Evolutionary conservation across 305 asterid species (phyloP).

Genomic region (Fraxinus xanthoxyloides): DNA sequence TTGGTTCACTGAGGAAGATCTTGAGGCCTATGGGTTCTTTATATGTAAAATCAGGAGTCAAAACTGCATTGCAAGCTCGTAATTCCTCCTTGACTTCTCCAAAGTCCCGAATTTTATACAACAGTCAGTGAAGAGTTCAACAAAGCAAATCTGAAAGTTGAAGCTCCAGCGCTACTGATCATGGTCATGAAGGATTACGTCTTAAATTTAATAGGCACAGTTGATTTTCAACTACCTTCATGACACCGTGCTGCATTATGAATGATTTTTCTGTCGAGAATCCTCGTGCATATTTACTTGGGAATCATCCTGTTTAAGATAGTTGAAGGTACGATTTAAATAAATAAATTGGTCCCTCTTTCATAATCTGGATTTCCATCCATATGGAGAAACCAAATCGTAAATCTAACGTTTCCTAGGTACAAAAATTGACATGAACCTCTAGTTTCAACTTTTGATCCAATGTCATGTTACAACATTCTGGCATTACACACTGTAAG

Average conservation of each 20-base stretch:
- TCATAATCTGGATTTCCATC: neutral
- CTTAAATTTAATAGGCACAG: slow-evolving; percentile 47
- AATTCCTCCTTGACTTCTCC: neutral
- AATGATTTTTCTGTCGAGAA: neutral
- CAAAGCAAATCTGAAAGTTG: slow-evolving; percentile 31
- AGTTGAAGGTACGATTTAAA: neutral
- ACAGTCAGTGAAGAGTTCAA: slow-evolving; percentile 26
- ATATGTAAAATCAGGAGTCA: slow-evolving; percentile 57
- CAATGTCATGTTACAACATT: neutral
- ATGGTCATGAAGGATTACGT: slow-evolving; percentile 61
- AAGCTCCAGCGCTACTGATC: slow-evolving; percentile 50
- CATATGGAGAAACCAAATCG: neutral
- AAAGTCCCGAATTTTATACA: slow-evolving; percentile 1
- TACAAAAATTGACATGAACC: neutral
- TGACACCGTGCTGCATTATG: neutral
- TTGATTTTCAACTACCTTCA: neutral
- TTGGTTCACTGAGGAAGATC: slow-evolving; percentile 61
- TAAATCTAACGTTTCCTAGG: neutral
- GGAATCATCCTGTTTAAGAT: neutral
- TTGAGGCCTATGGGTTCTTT: slow-evolving; percentile 41
- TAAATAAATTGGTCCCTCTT: neutral
- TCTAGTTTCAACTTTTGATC: neutral
- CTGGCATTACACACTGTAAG: neutral
- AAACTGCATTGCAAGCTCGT: slow-evolving; percentile 64
- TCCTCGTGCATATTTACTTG: neutral